These are phyloP conservation scores for apple (Malus domestica) DNA, from an alignment of 306 rosid genomes.

Conservation along the genomic window ASM211411v1 NC_041796.1:28281501-28282000, in stretches of 20 bases:
- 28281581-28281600: too few relatives aligned
- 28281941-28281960: slow-evolving; percentile 19
- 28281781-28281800: slow-evolving; percentile 17
- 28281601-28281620: too few relatives aligned
- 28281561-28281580: too few relatives aligned
- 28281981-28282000: neutral
- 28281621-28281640: slow-evolving; percentile 11
- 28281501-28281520: too few relatives aligned
- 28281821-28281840: neutral
- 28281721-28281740: slow-evolving; percentile 16
- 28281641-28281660: slow-evolving; percentile 64
- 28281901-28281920: slow-evolving; percentile 12
- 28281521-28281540: too few relatives aligned
- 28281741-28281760: neutral
- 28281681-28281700: slow-evolving; percentile 77
- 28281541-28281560: too few relatives aligned
- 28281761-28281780: neutral
- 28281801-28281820: neutral
- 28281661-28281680: slow-evolving; percentile 59
- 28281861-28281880: neutral
- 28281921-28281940: slow-evolving; percentile 1
- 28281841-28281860: neutral
- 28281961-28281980: slow-evolving; percentile 20
- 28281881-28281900: neutral
- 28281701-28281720: slow-evolving; percentile 26